Base-by-base conservation (phyloP, 2,329 filamentous ascomycete species). In the Exophiala mesophila region DNA sequence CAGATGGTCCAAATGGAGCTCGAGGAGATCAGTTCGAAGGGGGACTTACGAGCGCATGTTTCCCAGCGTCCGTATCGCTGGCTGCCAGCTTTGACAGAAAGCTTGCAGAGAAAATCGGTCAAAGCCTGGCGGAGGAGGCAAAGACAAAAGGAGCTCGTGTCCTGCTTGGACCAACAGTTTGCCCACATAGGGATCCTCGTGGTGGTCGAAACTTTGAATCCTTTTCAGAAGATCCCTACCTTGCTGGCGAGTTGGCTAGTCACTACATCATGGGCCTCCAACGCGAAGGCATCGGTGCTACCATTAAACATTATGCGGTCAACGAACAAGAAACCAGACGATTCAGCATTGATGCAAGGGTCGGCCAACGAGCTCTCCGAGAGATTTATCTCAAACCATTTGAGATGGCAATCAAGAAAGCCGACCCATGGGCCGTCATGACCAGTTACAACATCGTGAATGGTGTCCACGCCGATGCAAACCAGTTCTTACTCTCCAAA, bases 1-100 rank as follows among this genome's bases (percentile, higher is more conserved):
- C 78, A 26, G 82, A 86, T 54, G 82, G 82, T 0, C 82, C 83
- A 26, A 85, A 84, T 58, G 82, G 82, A 38, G 76, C 82, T 23
- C 72, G 82, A 50, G 82, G 81, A 37, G 79, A 76, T 35, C 78
- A 76, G 53, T 84, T 83, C 68, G 84, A 85, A 63, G 77, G 80
- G 52, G 78, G 80, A 39, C 63, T 72, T 24, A 70, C 68, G 17
- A 74, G 77, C 1, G 76, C 77, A n/a, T 80, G 77, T 54, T 73
- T 80, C 52, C 76, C 77, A 8, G 79, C 76, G 47, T 76, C 74
- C 17, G 20, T 21, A 4, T 72, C 67, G 1, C 65, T 81, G 4
- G 77, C 73, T 19, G 68, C 77, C 3, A 80, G 77, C 17, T 81
- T 75, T 57, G 77, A 81, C 29, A 28, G 4, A 12, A 29, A 24